These are phyloP conservation scores for Posidonia oceanica DNA, from an alignment of 116 monocot species.

Conservation along the genomic window DNA sequence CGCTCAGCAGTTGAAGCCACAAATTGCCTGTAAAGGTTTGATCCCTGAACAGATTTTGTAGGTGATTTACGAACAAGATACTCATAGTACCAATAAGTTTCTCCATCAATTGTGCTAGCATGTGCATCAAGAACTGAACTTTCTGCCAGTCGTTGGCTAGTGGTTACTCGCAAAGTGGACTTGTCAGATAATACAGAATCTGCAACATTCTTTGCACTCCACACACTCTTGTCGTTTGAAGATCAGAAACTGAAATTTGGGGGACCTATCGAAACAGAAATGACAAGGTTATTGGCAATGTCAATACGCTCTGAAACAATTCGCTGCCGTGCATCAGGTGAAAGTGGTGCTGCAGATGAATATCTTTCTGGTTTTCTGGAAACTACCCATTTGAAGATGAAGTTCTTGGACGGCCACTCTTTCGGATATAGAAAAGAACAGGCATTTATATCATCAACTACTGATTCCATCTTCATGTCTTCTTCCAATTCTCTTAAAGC, in stretches of 20 bases:
- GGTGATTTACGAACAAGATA: slow-evolving; percentile 95
- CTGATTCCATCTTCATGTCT: slow-evolving; percentile 58
- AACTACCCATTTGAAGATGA: slow-evolving; percentile 83
- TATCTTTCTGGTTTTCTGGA: slow-evolving; percentile 99
- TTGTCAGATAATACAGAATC: slow-evolving; percentile 92
- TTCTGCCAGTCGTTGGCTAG: slow-evolving; percentile 72
- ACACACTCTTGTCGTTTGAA: slow-evolving; percentile 61
- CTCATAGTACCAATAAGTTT: slow-evolving; percentile 93
- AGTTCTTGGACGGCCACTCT: slow-evolving; percentile 55
- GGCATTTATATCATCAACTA: slow-evolving; percentile 83
- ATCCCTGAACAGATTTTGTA: slow-evolving; percentile 59
- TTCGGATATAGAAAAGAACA: slow-evolving; percentile 69
- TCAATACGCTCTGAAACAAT: slow-evolving; percentile 97
- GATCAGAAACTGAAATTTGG: slow-evolving; percentile 65
- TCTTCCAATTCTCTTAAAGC: slow-evolving; percentile 42
- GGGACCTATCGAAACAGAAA: slow-evolving; percentile 97
- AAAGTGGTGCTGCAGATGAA: slow-evolving; percentile 96
- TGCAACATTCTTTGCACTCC: slow-evolving; percentile 89
- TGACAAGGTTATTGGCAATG: slow-evolving; percentile 77
- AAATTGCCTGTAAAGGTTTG: slow-evolving; percentile 75
- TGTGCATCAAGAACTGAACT: slow-evolving; percentile 93
- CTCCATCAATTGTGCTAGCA: slow-evolving; percentile 51
- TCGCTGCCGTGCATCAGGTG: slow-evolving; percentile 88
- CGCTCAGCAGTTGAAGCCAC: slow-evolving; percentile 83
- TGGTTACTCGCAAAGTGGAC: slow-evolving; percentile 70